These are phyloP conservation scores for Arthroderma uncinatum DNA, from an alignment of 2,329 filamentous ascomycete species.

Conservation along the genomic window DNA sequence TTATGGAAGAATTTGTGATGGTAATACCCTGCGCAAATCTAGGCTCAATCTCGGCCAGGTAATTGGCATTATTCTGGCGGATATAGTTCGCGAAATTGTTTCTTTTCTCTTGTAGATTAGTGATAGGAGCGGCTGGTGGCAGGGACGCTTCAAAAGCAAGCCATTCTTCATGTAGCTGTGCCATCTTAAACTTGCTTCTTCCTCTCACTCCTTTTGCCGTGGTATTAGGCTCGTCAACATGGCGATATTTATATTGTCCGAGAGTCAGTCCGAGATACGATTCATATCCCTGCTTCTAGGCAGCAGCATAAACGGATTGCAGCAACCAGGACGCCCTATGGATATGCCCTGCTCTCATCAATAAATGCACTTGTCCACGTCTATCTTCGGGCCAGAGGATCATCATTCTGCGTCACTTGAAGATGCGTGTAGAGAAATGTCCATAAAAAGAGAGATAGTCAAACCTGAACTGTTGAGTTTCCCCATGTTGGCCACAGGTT, in stretches of 20 bases:
- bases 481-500: too few relatives aligned
- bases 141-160: not conserved
- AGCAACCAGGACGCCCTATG: too few relatives aligned
- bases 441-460: too few relatives aligned
- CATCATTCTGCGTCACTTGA: too few relatives aligned
- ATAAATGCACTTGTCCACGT: too few relatives aligned
- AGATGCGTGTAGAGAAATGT: too few relatives aligned
- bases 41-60: conserved; percentile 1
- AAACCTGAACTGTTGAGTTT: too few relatives aligned
- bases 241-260: not conserved
- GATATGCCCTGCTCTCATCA: too few relatives aligned
- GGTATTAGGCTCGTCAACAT: not conserved
- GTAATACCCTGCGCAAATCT: not conserved
- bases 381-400: too few relatives aligned
- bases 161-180: conserved; percentile 4
- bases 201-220: not conserved
- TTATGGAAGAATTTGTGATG: not conserved
- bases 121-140: not conserved
- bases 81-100: not conserved
- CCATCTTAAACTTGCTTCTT: not conserved
- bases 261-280: not conserved
- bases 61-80: not conserved
- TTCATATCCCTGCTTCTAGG: not conserved
- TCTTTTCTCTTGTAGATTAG: not conserved
- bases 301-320: not conserved